Base-by-base conservation (phyloP, 192 early-diverging fungal genomes). In the Umbelopsis vinacea region DNA sequence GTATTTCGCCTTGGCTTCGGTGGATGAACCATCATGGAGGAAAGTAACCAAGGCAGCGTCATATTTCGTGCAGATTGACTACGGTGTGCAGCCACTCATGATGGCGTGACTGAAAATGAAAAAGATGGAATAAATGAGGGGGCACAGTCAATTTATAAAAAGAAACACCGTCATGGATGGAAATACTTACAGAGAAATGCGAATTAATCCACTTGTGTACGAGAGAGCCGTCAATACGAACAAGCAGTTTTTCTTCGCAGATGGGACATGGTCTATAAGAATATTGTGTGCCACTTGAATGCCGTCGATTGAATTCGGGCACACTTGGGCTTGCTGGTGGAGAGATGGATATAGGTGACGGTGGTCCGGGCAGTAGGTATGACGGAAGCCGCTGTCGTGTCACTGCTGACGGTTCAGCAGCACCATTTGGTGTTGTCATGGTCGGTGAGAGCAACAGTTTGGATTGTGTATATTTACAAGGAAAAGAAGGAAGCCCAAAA, bases 141-240 rank as follows among this genome's bases (percentile, higher is more conserved):
- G 26, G 26, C 2, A 35, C 15, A 29, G 26, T 37, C 29, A 63
- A 19, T 29, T 35, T 35, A 29, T 35, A 14, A 11, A 33, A 7
- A 37, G 26, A 9, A 6, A 63, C 29, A 29, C 5, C 7, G 57
- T 63, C 33, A 63, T 29, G 33, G 12, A 37, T 17, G 6, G 9
- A 29, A 37, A 63, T n/a, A n/a, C 57, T 35, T 26, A 63, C 46
- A 15, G 72, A 53, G 74, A 74, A 78, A 54, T 78, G 76, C n/a
- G 63, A 45, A 46, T 71, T 78, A 40, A 78, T 71, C 76, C 76
- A 78, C 70, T 78, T 78, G 63, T 78, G 69, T 46, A 78, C 76
- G 35, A 78, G 67, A n/a, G 72, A 57, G 19, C 76, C 76, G 33
- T 78, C 68, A 26, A 78, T 78, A 53, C 76, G 72, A 12, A 78